Conservation (phyloP, 768 basidiomycete genomes). For the Trametes cingulata region DNA sequence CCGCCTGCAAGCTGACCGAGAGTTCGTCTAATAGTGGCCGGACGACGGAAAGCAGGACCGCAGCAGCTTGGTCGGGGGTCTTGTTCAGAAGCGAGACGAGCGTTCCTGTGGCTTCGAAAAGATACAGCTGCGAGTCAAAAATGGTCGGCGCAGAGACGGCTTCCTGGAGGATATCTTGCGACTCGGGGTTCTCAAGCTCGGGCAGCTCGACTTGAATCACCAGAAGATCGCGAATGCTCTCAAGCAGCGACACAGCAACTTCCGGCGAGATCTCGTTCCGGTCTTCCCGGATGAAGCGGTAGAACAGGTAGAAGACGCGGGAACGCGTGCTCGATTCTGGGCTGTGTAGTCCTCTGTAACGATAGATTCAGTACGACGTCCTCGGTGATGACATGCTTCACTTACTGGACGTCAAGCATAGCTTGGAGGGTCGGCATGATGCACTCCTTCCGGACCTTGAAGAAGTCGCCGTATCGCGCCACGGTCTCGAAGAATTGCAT, state of each 20-base stretch:
- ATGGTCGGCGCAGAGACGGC: constrained; percentile 69
- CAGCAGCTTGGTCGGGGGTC: constrained; percentile 64
- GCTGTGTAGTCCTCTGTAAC: constrained; percentile 80
- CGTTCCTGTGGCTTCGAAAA: constrained; percentile 90
- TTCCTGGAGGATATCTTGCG: constrained; percentile 73
- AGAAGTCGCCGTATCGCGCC: constrained; percentile 94
- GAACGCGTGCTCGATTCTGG: constrained; percentile 65
- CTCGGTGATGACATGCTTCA: constrained; percentile 1
- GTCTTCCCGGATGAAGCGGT: constrained; percentile 86
- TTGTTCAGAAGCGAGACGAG: constrained; percentile 77
- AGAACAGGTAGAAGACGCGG: constrained; percentile 89
- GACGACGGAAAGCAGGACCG: constrained; percentile 72
- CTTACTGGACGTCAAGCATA: constrained; percentile 82
- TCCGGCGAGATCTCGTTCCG: constrained; percentile 74
- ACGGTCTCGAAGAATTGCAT: constrained; percentile 93
- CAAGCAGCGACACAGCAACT: constrained; percentile 69
- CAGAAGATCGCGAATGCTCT: constrained; percentile 75
- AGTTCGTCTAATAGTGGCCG: constrained; percentile 81
- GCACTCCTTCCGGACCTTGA: constrained; percentile 88
- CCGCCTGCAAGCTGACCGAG: constrained; percentile 53
- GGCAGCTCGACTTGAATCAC: constrained; percentile 75
- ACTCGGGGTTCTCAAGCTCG: constrained; percentile 69
- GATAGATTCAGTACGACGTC: background rate
- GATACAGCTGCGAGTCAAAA: constrained; percentile 90
- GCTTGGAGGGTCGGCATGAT: constrained; percentile 86